These are phyloP conservation scores for Fagus sylvatica DNA, from an alignment of 306 rosid genomes.

Conservation along the genomic window DNA sequence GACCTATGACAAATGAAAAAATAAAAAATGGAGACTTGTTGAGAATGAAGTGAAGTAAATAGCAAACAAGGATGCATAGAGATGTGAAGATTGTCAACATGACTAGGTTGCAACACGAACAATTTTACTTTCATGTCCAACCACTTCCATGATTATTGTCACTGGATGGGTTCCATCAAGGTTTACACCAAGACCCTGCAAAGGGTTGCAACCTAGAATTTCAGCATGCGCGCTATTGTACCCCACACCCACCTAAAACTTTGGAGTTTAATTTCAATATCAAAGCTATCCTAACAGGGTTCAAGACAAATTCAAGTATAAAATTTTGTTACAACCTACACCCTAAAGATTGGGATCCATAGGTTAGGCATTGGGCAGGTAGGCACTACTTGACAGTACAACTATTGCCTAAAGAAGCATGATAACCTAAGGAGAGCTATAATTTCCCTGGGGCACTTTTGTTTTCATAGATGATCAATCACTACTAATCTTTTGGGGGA, in stretches of 20 bases:
- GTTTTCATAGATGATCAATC: background rate
- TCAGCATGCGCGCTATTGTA: no score
- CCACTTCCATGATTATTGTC: no score
- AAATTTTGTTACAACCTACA: background rate
- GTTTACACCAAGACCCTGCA: background rate
- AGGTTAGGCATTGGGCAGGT: no score
- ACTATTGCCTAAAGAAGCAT: background rate
- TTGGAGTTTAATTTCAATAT: no score
- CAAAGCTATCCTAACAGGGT: background rate
- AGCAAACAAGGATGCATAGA: background rate
- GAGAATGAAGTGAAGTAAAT: background rate
- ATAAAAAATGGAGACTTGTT: background rate
- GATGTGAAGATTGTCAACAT: background rate
- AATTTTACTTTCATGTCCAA: no score
- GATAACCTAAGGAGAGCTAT: background rate
- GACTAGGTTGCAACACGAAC: background rate
- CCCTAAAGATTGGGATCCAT: background rate
- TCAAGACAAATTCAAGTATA: background rate
- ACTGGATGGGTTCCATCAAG: no score
- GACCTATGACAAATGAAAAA: slow-evolving; percentile 43
- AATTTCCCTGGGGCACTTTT: background rate
- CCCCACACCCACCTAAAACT: no score
- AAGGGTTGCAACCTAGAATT: background rate
- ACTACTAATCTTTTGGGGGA: background rate
- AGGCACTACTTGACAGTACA: no score